Conservation (phyloP, 2,329 filamentous ascomycete genomes). For the Pyricularia sp. region DNA sequence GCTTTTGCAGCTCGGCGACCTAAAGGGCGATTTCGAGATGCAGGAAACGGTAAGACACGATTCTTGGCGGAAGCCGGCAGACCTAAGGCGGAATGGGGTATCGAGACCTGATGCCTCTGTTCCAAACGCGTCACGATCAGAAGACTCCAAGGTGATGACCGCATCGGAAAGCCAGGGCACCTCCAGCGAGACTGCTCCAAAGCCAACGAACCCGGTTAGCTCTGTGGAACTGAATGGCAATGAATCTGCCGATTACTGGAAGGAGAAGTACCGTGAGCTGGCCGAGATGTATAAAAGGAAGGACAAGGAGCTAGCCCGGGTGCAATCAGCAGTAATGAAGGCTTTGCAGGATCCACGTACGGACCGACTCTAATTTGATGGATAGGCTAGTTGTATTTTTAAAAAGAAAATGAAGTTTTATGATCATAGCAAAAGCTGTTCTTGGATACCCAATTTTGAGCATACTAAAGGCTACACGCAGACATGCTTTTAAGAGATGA, state of each 20-base stretch:
- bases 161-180: conserved; percentile 9
- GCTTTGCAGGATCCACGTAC: conserved; percentile 16
- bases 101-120: conserved; percentile 10
- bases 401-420: neutral
- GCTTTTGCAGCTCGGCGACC: conserved; percentile 45
- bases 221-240: conserved; percentile 7
- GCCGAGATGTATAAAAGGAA: conserved; percentile 49
- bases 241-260: conserved; percentile 34
- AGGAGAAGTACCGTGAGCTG: conserved; percentile 45
- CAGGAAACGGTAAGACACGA: conserved; percentile 34
- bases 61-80: conserved; percentile 24
- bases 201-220: conserved; percentile 1
- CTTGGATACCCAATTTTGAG: neutral
- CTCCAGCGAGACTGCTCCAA: conserved; percentile 11
- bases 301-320: conserved; percentile 39
- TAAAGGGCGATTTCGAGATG: conserved; percentile 44
- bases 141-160: conserved; percentile 5
- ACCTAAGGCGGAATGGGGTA: conserved; percentile 9
- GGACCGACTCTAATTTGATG: neutral
- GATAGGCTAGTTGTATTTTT: neutral
- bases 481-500: neutral
- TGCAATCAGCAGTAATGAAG: conserved; percentile 34
- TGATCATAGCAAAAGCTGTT: neutral
- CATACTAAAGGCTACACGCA: neutral
- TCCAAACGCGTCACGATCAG: neutral